Conservation (phyloP, 805 yeast species). For the Candida adriatica region DNA sequence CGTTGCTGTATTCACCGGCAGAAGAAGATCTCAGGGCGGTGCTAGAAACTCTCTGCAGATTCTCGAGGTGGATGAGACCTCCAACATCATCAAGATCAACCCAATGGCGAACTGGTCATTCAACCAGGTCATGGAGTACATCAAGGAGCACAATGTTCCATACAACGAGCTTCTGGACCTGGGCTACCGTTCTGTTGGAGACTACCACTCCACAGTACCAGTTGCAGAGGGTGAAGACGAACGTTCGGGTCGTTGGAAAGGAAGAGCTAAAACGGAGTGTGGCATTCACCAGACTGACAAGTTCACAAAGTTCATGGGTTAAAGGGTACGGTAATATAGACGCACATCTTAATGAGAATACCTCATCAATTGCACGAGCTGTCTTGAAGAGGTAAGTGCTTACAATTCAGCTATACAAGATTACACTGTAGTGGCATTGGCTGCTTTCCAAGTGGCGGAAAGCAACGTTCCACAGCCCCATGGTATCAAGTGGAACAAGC, state of each 20-base stretch:
- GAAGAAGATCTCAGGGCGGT: conserved; percentile 88
- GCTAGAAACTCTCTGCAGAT: conserved; percentile 65
- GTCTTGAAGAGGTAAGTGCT: too few relatives aligned
- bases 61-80: conserved; percentile 64
- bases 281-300: conserved; percentile 84
- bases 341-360: too few relatives aligned
- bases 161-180: conserved; percentile 76
- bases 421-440: too few relatives aligned
- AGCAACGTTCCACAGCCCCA: too few relatives aligned
- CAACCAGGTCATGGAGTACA: conserved; percentile 59
- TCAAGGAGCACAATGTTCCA: conserved; percentile 69
- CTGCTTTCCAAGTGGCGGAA: too few relatives aligned
- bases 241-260: conserved; percentile 96
- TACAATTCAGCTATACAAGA: too few relatives aligned
- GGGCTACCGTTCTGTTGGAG: conserved; percentile 91
- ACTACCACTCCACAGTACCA: conserved; percentile 90
- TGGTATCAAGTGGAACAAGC: too few relatives aligned
- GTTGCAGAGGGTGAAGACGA: conserved; percentile 91
- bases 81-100: conserved; percentile 77
- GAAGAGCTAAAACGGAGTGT: conserved; percentile 86
- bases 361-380: too few relatives aligned
- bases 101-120: conserved; percentile 85
- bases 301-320: conserved; percentile 56
- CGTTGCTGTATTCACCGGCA: conserved; percentile 86
- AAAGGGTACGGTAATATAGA: too few relatives aligned